phyloP scores from a whole-genome alignment of 176 grass and related monocot genomes.

The Oryza longistaminata region DNA sequence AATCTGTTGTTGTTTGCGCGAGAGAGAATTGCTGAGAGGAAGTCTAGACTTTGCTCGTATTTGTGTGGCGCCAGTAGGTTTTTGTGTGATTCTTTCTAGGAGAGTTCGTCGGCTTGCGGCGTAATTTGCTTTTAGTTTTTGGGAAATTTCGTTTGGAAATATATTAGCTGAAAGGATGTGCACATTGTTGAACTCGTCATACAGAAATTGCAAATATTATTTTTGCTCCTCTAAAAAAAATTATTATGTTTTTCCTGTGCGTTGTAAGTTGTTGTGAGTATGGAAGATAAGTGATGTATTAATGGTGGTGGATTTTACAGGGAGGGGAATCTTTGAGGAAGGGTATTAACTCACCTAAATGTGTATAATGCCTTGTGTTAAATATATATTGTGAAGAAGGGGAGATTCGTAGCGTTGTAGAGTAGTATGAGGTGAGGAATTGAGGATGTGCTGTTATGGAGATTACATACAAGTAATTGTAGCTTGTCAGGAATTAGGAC shows the following conservation, averaged over 20 bases:
- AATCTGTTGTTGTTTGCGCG: neutral
- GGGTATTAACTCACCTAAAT: too few relatives aligned
- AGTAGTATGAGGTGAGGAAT: neutral
- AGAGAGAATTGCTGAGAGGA: neutral
- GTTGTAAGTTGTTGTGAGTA: neutral
- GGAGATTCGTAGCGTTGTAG: neutral
- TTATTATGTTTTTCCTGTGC: neutral
- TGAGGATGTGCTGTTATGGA: neutral
- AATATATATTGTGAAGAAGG: neutral
- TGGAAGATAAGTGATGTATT: neutral
- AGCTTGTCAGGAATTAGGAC: neutral
- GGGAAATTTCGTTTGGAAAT: neutral
- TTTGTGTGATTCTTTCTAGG: neutral
- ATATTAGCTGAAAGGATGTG: neutral
- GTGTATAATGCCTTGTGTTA: neutral
- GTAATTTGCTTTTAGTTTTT: neutral
- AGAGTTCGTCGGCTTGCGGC: neutral
- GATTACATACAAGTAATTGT: neutral
- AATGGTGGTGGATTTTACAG: neutral
- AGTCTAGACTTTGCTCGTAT: neutral
- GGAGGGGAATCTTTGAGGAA: neutral
- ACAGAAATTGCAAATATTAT: neutral
- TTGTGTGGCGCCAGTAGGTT: neutral
- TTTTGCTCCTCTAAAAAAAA: neutral
- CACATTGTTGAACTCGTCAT: neutral